phyloP scores from a whole-genome alignment of 139 green algal genomes.

The Penium margaritaceum region DNA sequence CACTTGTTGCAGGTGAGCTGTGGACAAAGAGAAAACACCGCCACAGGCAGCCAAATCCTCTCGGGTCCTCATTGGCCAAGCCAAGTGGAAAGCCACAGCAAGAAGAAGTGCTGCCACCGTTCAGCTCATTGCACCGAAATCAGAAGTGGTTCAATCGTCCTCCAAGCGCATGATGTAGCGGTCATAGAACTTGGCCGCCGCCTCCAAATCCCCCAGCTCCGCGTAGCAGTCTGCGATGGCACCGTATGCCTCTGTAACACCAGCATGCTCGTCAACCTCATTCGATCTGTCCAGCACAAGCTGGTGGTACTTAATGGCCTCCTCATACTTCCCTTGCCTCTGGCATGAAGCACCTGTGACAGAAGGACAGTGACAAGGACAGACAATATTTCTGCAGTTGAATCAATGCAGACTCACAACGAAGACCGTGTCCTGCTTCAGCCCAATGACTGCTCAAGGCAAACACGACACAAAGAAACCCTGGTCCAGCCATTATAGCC shows the following conservation, averaged over 20 bases:
- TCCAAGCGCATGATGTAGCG: constrained; percentile 29
- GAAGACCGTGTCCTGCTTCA: no score
- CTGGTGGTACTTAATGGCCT: constrained; percentile 43
- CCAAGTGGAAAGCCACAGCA: no score
- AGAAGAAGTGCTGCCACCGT: no score
- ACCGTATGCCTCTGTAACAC: constrained; percentile 48
- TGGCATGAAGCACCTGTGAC: constrained; percentile 24
- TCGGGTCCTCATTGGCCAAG: no score
- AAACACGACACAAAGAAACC: background rate
- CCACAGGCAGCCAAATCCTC: no score
- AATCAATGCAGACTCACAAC: no score
- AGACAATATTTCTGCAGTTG: no score
- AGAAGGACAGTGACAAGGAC: background rate
- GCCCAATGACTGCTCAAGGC: background rate
- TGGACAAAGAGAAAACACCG: no score
- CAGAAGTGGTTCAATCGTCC: no score
- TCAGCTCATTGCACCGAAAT: no score
- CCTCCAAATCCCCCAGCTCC: constrained; percentile 47
- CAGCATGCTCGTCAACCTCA: constrained; percentile 21
- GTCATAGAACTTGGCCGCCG: constrained; percentile 47
- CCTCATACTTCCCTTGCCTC: constrained; percentile 31
- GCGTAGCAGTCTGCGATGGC: constrained; percentile 53
- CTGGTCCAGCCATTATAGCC: background rate
- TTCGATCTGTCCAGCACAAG: constrained; percentile 42
- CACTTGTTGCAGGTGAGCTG: no score